A percentile compares a stretch with the other conserved stretches of the same genome.
These are phyloP conservation scores for Persicaria maculosa DNA, from an alignment of 148 eudicot species.

Conservation along the genomic window DNA sequence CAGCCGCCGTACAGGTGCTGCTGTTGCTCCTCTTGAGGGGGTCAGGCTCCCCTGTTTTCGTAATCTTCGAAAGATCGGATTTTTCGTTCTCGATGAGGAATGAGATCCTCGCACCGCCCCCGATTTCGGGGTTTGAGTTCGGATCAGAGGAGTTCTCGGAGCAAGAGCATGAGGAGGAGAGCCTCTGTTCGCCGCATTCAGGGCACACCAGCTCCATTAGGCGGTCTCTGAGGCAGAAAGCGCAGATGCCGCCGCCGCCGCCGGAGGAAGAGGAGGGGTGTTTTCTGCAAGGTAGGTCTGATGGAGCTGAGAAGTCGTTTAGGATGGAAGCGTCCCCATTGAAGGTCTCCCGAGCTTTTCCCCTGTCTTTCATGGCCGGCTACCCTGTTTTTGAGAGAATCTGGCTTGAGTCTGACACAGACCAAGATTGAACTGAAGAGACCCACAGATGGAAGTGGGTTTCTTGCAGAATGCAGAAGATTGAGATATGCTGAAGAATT, in stretches of 20 bases:
- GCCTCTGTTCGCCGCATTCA: conserved; percentile 66
- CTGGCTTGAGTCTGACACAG: background rate
- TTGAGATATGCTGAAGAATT: background rate
- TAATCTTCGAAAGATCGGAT: background rate
- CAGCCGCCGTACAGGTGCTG: conserved; percentile 23
- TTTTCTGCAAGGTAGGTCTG: conserved; percentile 50
- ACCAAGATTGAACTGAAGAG: background rate
- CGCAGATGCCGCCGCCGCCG: conserved; percentile 73
- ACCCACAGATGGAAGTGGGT: conserved; percentile 17
- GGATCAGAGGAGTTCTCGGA: conserved; percentile 45
- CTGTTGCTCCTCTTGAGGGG: conserved; percentile 49
- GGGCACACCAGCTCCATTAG: conserved; percentile 63
- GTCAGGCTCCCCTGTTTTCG: conserved; percentile 16
- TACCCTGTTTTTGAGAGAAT: background rate
- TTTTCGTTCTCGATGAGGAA: conserved; percentile 72
- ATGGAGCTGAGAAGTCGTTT: conserved; percentile 19
- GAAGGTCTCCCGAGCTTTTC: conserved; percentile 52
- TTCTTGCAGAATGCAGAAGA: background rate
- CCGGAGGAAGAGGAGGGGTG: conserved; percentile 54
- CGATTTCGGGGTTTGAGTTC: conserved; percentile 29
- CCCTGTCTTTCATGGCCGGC: conserved; percentile 60
- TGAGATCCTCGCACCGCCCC: conserved; percentile 65
- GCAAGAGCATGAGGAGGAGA: conserved; percentile 54
- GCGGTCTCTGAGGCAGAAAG: conserved; percentile 67
- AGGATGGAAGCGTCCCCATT: conserved; percentile 13